These are phyloP conservation scores for Exophiala bonariae DNA, from an alignment of 2,329 filamentous ascomycete genomes.

Conservation along the genomic window DNA sequence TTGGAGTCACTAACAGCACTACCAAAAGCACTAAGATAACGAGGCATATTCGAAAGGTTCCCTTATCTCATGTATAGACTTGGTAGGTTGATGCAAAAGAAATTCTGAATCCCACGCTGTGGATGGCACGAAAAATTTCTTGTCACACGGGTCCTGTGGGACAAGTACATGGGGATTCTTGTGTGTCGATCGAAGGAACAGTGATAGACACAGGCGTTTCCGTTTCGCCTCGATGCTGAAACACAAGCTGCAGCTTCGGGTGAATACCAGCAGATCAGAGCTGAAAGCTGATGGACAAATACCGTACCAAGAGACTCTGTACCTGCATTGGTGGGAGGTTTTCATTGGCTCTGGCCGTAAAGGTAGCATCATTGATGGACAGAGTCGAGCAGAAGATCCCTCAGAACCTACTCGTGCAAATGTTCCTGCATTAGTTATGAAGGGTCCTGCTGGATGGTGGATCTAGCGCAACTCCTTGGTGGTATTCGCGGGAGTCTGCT, in stretches of 20 bases:
- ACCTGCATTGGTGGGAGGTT: constrained; percentile 20
- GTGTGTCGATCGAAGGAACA: neutral
- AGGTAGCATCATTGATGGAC: neutral
- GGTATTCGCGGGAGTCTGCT: constrained; percentile 12
- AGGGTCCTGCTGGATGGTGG: constrained; percentile 11
- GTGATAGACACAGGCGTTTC: constrained; percentile 22
- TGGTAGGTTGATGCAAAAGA: constrained; percentile 8
- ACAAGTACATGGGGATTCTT: neutral
- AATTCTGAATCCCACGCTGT: no score
- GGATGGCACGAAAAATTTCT: no score
- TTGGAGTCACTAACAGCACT: constrained; percentile 12
- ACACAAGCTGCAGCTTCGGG: constrained; percentile 24
- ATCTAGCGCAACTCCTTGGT: constrained; percentile 16
- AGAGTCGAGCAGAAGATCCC: neutral
- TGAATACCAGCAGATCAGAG: constrained; percentile 7
- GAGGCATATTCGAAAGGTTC: constrained; percentile 4
- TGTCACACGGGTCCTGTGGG: constrained; percentile 4
- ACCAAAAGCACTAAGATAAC: constrained; percentile 6
- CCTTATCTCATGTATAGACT: neutral
- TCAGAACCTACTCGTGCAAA: neutral
- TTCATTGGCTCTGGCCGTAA: neutral
- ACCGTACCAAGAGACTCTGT: constrained; percentile 12
- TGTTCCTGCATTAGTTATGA: constrained; percentile 26
- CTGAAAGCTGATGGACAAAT: constrained; percentile 8
- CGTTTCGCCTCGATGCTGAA: constrained; percentile 27